Base-by-base conservation (phyloP, 1,284 basidiomycete species). In the Tylopilus sp. region DNA sequence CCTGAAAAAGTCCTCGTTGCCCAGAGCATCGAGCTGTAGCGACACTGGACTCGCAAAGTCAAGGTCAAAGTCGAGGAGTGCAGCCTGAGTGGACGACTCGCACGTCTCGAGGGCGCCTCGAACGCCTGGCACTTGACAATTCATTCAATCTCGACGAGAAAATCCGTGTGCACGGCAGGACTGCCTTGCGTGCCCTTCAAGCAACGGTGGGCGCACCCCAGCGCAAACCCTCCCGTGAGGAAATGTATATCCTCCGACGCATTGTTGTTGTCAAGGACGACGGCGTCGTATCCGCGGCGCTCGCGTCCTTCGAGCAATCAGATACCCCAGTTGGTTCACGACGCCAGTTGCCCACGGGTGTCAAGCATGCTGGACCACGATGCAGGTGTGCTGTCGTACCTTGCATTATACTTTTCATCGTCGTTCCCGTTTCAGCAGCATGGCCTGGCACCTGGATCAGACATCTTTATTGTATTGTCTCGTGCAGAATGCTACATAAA, bases 1-100 rank as follows among this genome's bases (percentile, higher is more conserved):
- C 56, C 86, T 99, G 68, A 95, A 93, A 78, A 95, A 98, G 78
- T 98, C 79, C 96, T 99, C 65, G 89, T 99, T 57, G 93, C 96
- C 7, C 97, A 99, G 79, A 97, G 97, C 29, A 96, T 99, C 72
- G 97, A 99, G 83, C 90, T 99, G 54, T 97, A 99, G 80, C 91
- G 96, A 59, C 89, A 95, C 68, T 99, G 97, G 97, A 94, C 99
- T 65, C 91, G 95, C 55, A 96, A 98, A 63, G 97, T 98, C 79
- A 96, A 98, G 83, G 87, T 95, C 68, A 93, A 92, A 72, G 97
- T 99, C 64, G 89, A 96, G 76, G 98, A 99, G 81, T 95, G 98
- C 57, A 10, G 33, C n/a, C n/a, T n/a, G n/a, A 96, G 96, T 32
- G 97, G 97, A 24, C 93, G 97, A 67, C 87, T 99, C 96, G 67